Base-by-base conservation (phyloP, 2,329 filamentous ascomycete species). In the Waltergamsia citrina region DNA sequence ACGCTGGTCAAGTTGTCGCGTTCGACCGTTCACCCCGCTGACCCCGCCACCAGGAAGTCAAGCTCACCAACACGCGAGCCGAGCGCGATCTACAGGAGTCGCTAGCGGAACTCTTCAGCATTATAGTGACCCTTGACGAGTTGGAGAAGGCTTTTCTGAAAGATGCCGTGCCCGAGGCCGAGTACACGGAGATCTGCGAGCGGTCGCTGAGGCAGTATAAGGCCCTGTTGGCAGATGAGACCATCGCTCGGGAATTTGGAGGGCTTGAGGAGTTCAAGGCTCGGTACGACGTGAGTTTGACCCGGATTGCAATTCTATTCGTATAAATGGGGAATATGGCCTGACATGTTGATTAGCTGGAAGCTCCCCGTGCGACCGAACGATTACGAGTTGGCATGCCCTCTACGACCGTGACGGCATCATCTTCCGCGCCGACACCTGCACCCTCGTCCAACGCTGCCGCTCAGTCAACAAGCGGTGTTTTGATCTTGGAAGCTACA, bases 171-270 rank as follows among this genome's bases (percentile, higher is more conserved):
- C 76, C 83, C 6, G 92, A 96, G 59, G 71, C 72, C 34, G 90
- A 95, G 50, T 98, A 98, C 57, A 94, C 88, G 2, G 92, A 96
- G 53, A 94, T 92, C 44, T 98, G 93, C 67, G 85, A 88, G 52
- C 78, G 92, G 25, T 74, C 94, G 39, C 61, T 98, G 47, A 93
- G 94, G 60, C 92, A 98, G 63, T 98, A 98, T 68, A 94, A 90
- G 58, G 93, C 87, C 38, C 87, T 94, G 41, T 64, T 98, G 20
- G 81, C 84, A 20, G 86, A 96, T 53, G 90, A 96, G 46, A 81
- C 74, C 2, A 92, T 98, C n/a, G 74, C 82, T n/a, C 75, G 70
- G 26, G 85, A 85, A 28, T 98, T 96, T 55, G 79, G 78, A 11
- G 85, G 88, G 41, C 59, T 98, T 30, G 92, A 96, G 42, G 81